These are phyloP conservation scores for Xylaria sp. DNA, from an alignment of 2,329 filamentous ascomycete genomes.

Conservation along the genomic window DNA sequence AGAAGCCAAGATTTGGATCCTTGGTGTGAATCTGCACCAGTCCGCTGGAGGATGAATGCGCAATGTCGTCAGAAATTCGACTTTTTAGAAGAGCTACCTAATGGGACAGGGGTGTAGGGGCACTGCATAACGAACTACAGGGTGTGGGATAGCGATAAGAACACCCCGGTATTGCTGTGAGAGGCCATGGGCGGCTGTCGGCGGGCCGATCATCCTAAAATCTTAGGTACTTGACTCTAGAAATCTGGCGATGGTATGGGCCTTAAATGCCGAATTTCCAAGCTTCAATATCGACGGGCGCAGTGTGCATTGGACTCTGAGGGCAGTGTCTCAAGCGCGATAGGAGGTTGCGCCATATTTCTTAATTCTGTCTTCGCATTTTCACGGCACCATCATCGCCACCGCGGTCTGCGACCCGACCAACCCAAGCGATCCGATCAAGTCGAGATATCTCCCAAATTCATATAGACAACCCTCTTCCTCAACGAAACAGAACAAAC, in stretches of 20 bases:
- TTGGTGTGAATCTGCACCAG: background rate
- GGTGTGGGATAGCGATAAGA: slow-evolving; percentile 25
- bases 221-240: slow-evolving; percentile 9
- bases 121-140: background rate
- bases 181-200: slow-evolving; percentile 1
- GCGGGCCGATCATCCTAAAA: slow-evolving; percentile 30
- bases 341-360: background rate
- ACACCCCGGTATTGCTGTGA: background rate
- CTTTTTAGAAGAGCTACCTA: slow-evolving; percentile 10
- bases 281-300: slow-evolving; percentile 7
- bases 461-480: background rate
- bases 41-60: slow-evolving; percentile 6
- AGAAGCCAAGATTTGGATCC: slow-evolving; percentile 20
- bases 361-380: background rate
- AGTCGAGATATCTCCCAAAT: background rate
- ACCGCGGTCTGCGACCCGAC: background rate
- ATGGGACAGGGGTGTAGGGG: slow-evolving; percentile 1
- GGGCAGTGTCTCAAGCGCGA: background rate
- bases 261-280: background rate
- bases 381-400: background rate
- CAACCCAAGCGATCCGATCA: background rate
- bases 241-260: slow-evolving; percentile 43
- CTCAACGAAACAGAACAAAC: background rate
- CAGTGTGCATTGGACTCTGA: slow-evolving; percentile 17
- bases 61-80: slow-evolving; percentile 34